Evolutionary conservation across 1,139 yeast genomes (phyloP), one percentile per base, ranked within the genome.

Genomic region (Trichomonascaceae sp.): DNA sequence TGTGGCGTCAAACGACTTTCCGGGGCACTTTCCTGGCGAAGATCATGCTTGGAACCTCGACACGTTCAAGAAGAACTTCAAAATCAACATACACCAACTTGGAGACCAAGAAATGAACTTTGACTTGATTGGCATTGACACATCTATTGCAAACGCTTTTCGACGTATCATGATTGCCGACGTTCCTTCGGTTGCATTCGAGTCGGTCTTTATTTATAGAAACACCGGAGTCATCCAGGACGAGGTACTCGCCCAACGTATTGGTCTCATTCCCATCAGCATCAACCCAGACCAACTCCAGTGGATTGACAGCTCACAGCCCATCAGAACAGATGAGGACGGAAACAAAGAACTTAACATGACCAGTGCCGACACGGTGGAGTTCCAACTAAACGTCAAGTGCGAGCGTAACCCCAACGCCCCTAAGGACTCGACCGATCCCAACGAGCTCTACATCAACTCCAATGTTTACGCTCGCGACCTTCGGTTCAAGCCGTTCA

Each of bases 141-240:
- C 97, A 2, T 81, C 97, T 11, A 66, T 89, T 38, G 89, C 97
- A 33, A 89, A 89, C 64, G 97, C 98, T 0, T 85, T 89, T 62
- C 80, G 98, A 54, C 79, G 98, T 54, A 81, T 89, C 47, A 87
- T 89, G 96, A 76, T 89, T 42, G 74, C 96, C 1, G 98, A 89
- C 56, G 94, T 89, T 23, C 98, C 98, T 14, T 71, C 92, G 3
- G 93, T 89, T 31, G 98, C 98, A 5, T 81, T 93, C 18, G 98
- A 89, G 57, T 73, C 80, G 42, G 84, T 89, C 20, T 87, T 79
- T 55, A 70, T 89, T 43, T 80, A 79, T 63, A 87, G 84, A 69
- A 89, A 89, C 61, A 89, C 98, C 1, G 81, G 95, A 3, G 95
- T 89, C 34, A 81, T 89, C 43, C 97, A 87, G 57, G 98, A 89